Conservation (phyloP, 2,329 filamentous ascomycete species). For the Camptophora hylomeconis region DNA sequence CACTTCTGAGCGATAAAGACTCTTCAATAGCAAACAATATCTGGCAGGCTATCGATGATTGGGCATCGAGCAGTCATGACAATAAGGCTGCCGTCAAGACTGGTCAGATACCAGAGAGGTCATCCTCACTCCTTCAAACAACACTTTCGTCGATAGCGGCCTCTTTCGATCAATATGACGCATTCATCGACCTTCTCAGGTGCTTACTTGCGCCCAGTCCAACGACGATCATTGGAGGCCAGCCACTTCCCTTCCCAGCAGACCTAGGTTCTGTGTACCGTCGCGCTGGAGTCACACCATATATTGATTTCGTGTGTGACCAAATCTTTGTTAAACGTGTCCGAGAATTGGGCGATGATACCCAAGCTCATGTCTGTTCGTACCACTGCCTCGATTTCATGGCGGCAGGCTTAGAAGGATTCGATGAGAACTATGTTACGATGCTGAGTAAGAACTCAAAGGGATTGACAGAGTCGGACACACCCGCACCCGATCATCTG, state of each 20-base stretch:
- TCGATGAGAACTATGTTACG: constrained; percentile 80
- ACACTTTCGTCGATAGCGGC: constrained; percentile 62
- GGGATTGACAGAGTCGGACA: constrained; percentile 62
- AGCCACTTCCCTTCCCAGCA: constrained; percentile 77
- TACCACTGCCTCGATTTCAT: constrained; percentile 78
- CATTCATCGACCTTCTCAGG: constrained; percentile 67
- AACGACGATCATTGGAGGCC: constrained; percentile 30
- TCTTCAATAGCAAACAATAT: constrained; percentile 42
- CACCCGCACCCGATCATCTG: constrained; percentile 55
- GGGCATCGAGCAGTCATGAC: constrained; percentile 15
- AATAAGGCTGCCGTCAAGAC: constrained; percentile 6
- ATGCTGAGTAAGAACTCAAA: constrained; percentile 9
- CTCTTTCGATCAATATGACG: constrained; percentile 72
- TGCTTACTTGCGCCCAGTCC: constrained; percentile 54
- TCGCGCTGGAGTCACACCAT: constrained; percentile 77
- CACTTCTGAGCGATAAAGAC: constrained; percentile 63
- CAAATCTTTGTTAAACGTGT: constrained; percentile 58
- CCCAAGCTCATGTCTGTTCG: constrained; percentile 60
- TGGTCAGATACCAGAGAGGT: constrained; percentile 19
- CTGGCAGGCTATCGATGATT: constrained; percentile 43
- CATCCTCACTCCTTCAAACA: constrained; percentile 38
- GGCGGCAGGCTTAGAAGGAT: constrained; percentile 62
- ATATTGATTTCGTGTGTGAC: constrained; percentile 81
- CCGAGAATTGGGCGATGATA: constrained; percentile 50
- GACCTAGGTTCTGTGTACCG: constrained; percentile 65